Evolutionary conservation across 1,284 basidiomycete species (phyloP), one percentile per base, ranked within the genome.

Genomic region (Tylopilus sp.): DNA sequence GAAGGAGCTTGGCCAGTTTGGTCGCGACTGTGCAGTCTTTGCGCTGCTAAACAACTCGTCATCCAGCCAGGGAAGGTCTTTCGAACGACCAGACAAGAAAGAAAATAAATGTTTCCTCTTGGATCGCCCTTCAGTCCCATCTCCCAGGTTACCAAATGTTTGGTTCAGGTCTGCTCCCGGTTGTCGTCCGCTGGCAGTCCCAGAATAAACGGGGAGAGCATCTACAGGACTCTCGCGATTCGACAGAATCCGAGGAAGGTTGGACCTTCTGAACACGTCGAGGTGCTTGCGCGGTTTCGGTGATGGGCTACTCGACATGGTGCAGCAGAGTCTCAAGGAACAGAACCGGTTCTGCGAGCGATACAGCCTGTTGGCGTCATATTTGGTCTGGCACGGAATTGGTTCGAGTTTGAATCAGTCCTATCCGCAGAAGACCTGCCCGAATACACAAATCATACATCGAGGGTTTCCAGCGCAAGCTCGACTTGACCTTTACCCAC

Each of bases 21-120:
- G 56, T 48, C 13, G 51, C 16, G 47, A 59, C 41, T 66, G 64
- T 31, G 53, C 47, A 0, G 53, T 62, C 29, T 66, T 64, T 35
- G 59, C 65, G 26, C 59, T 45, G 28, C 38, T 39, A 31, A 68
- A 66, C 15, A 68, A n/a, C 12, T 49, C 49, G 12, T 68, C 52
- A 39, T 67, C 54, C 11, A 68, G 40, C 15, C 39, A 47, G 7
- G 51, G 54, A 30, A 46, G 49, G n/a, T 38, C 36, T 36, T 51
- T 61, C 15, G 35, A 16, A 21, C 52, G 49, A 44, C 44, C 28
- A 4, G 50, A 16, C 21, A 60, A 23, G 44, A 63, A 50, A 38
- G 59, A 63, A 18, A 56, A 44, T 4, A 55, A 40, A 1, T 35
- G 31, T 25, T 31, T 55, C 45, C 46, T 52, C 39, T 35, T 52